Conservation (phyloP, 2,329 filamentous ascomycete genomes). For the Pyricularia grisea region DNA sequence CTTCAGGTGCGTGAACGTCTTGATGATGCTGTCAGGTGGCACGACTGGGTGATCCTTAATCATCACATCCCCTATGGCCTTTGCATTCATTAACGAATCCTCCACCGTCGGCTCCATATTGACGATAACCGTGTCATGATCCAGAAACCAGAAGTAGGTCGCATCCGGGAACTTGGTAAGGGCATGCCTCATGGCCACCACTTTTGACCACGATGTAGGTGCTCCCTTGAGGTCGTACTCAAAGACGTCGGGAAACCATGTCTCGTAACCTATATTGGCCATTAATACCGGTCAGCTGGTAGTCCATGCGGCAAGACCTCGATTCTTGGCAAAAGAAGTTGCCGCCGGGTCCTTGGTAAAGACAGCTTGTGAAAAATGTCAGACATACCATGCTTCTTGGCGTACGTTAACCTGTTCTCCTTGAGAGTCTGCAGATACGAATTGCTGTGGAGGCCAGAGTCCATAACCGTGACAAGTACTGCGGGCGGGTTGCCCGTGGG, state of each 20-base stretch:
- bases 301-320: not conserved
- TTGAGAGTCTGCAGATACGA: conserved; percentile 65
- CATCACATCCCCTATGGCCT: conserved; percentile 68
- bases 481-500: conserved; percentile 45
- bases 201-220: conserved; percentile 60
- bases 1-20: conserved; percentile 77
- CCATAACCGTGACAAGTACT: conserved; percentile 64
- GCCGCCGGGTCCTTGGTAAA: not conserved
- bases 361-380: not conserved
- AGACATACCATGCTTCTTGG: conserved; percentile 68
- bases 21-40: conserved; percentile 93
- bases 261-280: conserved; percentile 60
- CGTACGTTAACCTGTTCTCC: conserved; percentile 79
- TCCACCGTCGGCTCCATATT: conserved; percentile 63
- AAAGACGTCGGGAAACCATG: conserved; percentile 68
- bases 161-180: conserved; percentile 70
- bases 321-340: too few species aligned
- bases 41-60: conserved; percentile 79
- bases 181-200: conserved; percentile 83
- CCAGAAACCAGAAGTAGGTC: conserved; percentile 80
- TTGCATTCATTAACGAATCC: conserved; percentile 57
- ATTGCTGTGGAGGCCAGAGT: conserved; percentile 53
- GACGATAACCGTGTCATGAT: conserved; percentile 82
- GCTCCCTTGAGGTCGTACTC: conserved; percentile 63
- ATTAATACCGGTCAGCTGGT: conserved; percentile 8